These are phyloP conservation scores for Neofusicoccum ribis DNA, from an alignment of 2,329 filamentous ascomycete species.

Conservation along the genomic window DNA sequence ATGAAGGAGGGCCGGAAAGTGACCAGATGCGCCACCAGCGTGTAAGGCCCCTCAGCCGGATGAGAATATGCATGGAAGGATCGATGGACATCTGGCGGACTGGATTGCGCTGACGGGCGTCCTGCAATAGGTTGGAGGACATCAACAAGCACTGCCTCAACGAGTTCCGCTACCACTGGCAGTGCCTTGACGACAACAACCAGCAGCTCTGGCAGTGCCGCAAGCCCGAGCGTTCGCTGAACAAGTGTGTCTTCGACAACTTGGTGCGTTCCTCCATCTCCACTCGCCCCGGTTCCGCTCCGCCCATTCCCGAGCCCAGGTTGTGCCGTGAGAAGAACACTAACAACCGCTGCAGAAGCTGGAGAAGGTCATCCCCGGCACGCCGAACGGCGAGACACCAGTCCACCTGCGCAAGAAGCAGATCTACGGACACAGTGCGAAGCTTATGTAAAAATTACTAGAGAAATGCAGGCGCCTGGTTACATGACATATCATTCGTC, in stretches of 20 bases:
- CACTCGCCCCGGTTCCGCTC: not conserved
- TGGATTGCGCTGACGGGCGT: slow-evolving; percentile 6
- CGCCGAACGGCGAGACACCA: slow-evolving; percentile 49
- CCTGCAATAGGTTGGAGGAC: slow-evolving; percentile 71
- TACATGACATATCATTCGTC: not conserved
- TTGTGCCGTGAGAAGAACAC: slow-evolving; percentile 2
- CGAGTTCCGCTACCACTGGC: slow-evolving; percentile 91
- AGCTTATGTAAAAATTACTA: slow-evolving; percentile 18
- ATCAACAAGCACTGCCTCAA: slow-evolving; percentile 92
- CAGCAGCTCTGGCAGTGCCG: slow-evolving; percentile 97
- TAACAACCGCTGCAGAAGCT: slow-evolving; percentile 40
- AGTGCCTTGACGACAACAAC: slow-evolving; percentile 95
- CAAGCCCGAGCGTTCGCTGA: slow-evolving; percentile 81
- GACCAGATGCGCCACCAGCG: slow-evolving; percentile 91
- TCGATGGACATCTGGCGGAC: not conserved
- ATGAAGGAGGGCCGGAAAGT: slow-evolving; percentile 95
- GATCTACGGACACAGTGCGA: slow-evolving; percentile 30
- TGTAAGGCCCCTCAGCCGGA: slow-evolving; percentile 56
- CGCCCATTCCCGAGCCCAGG: not conserved
- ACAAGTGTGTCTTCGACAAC: slow-evolving; percentile 94
- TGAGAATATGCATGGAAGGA: not conserved
- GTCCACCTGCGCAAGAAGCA: slow-evolving; percentile 52
- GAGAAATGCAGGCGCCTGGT: slow-evolving; percentile 10
- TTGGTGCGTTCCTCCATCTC: slow-evolving; percentile 62
- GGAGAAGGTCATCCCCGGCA: slow-evolving; percentile 54